Percentiles rank a stretch among this genome's conserved stretches.
phyloP scores from a whole-genome alignment of 352 stramenopile genomes.

The Blastocystis sp. region DNA sequence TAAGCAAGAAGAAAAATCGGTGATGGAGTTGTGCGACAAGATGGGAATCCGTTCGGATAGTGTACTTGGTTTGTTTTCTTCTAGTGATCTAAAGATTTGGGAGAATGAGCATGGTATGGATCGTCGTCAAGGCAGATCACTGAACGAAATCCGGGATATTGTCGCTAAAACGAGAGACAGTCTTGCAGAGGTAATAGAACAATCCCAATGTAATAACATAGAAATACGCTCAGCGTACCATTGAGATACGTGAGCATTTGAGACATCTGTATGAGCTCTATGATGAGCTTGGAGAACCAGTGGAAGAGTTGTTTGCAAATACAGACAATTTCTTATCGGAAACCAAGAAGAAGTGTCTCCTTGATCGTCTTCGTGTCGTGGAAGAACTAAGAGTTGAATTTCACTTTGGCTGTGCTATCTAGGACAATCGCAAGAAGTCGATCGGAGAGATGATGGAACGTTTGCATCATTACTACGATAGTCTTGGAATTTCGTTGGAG shows the following conservation, averaged over 20 bases:
- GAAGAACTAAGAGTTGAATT: not conserved
- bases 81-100: not conserved
- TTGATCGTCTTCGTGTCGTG: not conserved
- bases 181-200: not conserved
- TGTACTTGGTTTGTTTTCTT: not conserved
- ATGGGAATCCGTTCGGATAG: not conserved
- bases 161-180: not conserved
- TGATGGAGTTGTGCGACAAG: not conserved
- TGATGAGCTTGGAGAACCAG: not conserved
- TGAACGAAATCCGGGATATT: not conserved
- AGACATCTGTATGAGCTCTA: not conserved
- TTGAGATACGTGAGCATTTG: not conserved
- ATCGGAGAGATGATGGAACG: not conserved
- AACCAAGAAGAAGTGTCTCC: not conserved
- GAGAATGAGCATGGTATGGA: not conserved
- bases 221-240: not conserved
- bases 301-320: not conserved
- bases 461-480: not conserved
- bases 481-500: not conserved
- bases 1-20: not conserved
- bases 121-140: not conserved
- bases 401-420: not conserved
- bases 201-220: not conserved
- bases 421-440: not conserved
- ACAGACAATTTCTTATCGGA: not conserved